Evolutionary conservation across 805 yeast genomes (phyloP).

Genomic region (Lipomyces yamadae): DNA sequence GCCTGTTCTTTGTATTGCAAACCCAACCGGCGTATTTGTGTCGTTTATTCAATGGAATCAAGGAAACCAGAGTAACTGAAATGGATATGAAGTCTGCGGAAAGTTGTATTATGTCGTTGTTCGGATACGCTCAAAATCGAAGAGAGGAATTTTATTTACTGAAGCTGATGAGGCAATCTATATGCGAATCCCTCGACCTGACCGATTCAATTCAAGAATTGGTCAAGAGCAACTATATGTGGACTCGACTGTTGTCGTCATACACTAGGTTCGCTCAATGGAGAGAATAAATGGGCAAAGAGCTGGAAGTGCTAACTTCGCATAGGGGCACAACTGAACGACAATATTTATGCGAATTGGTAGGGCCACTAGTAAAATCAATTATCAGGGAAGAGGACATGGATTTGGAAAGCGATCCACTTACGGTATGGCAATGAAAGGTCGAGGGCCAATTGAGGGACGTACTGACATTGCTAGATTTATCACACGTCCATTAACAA

Average conservation of each 20-base stretch:
- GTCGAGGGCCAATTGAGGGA: background rate
- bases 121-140: slow-evolving; percentile 49
- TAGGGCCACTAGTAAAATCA: slow-evolving; percentile 49
- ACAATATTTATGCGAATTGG: slow-evolving; percentile 44
- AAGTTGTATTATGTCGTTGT: slow-evolving; percentile 44
- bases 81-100: slow-evolving; percentile 45
- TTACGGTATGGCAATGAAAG: slow-evolving; percentile 41
- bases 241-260: slow-evolving; percentile 52
- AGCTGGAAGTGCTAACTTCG: background rate
- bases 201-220: slow-evolving; percentile 37
- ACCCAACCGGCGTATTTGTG: slow-evolving; percentile 78
- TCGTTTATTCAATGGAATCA: slow-evolving; percentile 52
- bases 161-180: slow-evolving; percentile 55
- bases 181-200: slow-evolving; percentile 40
- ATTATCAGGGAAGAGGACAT: slow-evolving; percentile 49
- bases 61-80: slow-evolving; percentile 41
- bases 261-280: slow-evolving; percentile 46
- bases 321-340: slow-evolving; percentile 44
- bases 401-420: slow-evolving; percentile 82
- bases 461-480: slow-evolving; percentile 19
- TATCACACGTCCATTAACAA: slow-evolving; percentile 41
- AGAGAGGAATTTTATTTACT: slow-evolving; percentile 75
- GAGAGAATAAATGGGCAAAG: background rate
- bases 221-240: slow-evolving; percentile 44
- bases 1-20: slow-evolving; percentile 79